Percentiles rank a stretch among this genome's conserved stretches.
These are phyloP conservation scores for Magnolia officinalis DNA, from an alignment of 164 flowering plant species.

Conservation along the genomic window DNA sequence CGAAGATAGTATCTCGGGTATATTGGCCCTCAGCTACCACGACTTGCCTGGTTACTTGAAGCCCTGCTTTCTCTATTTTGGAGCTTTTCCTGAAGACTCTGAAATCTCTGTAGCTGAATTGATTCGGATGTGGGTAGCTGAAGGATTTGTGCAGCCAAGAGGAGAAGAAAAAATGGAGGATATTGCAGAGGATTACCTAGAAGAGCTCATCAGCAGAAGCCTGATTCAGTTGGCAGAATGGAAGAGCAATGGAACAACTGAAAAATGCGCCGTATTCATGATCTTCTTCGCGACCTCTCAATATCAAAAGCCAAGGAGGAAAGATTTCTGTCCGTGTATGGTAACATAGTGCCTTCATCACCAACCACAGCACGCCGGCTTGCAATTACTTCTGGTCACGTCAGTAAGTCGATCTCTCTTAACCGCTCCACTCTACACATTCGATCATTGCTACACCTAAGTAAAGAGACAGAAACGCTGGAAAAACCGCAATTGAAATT, in stretches of 20 bases:
- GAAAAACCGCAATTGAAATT: neutral
- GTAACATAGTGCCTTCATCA: neutral
- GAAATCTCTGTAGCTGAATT: neutral
- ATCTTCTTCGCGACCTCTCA: conserved; percentile 9
- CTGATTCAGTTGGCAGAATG: conserved; percentile 2
- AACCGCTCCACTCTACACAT: conserved; percentile 1
- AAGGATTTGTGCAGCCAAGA: conserved; percentile 6
- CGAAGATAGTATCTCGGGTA: too few relatives aligned
- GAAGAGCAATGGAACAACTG: conserved; percentile 6
- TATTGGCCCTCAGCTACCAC: neutral
- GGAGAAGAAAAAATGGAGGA: conserved; percentile 3
- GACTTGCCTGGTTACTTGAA: conserved; percentile 18
- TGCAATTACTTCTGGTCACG: neutral
- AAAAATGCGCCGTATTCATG: conserved; percentile 13
- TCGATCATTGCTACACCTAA: conserved; percentile 4
- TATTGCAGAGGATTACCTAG: conserved; percentile 10
- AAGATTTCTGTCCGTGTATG: neutral
- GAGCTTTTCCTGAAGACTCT: conserved; percentile 11
- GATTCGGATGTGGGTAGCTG: conserved; percentile 17
- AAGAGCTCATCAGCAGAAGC: neutral
- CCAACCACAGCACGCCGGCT: neutral
- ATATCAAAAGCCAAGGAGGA: conserved; percentile 4
- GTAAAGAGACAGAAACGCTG: neutral
- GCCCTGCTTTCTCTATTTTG: conserved; percentile 16
- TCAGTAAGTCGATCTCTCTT: neutral